Base-by-base conservation (phyloP, 1,284 basidiomycete species). In the Boletellus deceptivus region DNA sequence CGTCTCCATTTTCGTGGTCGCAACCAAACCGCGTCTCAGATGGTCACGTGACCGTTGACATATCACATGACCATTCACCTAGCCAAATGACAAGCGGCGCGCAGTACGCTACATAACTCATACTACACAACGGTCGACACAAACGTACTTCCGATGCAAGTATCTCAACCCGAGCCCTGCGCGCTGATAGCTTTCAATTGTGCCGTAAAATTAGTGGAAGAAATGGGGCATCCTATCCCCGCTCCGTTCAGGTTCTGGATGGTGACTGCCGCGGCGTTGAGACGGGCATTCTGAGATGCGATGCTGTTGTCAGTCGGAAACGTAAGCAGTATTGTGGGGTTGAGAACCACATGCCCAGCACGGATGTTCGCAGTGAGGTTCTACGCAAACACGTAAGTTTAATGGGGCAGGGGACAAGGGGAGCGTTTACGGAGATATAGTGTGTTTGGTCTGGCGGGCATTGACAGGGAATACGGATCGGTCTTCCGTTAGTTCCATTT, bases 221-320 rank as follows among this genome's bases (percentile, higher is more conserved):
- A 65, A 24, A 74, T 73, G 3, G 80, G 79, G 60, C 80, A 83
- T 8, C 79, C 80, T 6, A 65, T 62, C 4, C 81, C 80, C 6
- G 75, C 67, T 2, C 79, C 80, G 17, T 71, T 68, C 27, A 82
- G 59, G 55, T 82, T 82, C 62, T 82, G 79, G 40, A 82, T 64
- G 1, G 80, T 78, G 40, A 79, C 70, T 3, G 76, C 59, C 4
- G 72, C 69, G 33, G 75, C 75, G 48, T 77, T 70, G 43, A 86
- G 70, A 34, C 84, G 78, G 1, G 77, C 72, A 36, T 75, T 63
- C 60, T 79, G 70, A 42, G 80, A 79, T 1, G 69, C 72, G 53
- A 70, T 72, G 35, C 79, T 83, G 59, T 72, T 67, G 59, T 82
- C 83, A 0, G 73, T 74, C 18, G 83, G 84, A 76, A 85, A 87